Base-by-base conservation (phyloP, 2,329 filamentous ascomycete species). In the Chlorencoelia australis region DNA sequence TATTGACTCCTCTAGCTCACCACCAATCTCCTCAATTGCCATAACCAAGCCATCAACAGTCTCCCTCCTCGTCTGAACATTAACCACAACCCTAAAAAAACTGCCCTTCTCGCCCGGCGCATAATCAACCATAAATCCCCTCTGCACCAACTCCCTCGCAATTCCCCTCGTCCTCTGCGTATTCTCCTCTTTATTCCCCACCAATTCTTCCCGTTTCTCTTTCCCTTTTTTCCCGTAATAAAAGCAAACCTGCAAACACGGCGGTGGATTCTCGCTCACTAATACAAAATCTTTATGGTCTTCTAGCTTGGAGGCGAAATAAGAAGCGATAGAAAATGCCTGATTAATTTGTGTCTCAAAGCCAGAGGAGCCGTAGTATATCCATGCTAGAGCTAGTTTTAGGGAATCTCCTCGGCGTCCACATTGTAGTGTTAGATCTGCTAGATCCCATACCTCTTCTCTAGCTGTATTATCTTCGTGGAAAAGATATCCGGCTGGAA, bases 191-290 rank as follows among this genome's bases (percentile, higher is more conserved):
- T 48, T 59, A 42, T 47, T 61, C 39, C 40, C 48, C 2, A 59
- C 53, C 37, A 82, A 45, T 39, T 59, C 50, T 2, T 77, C 73
- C 1, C 65, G 65, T 0, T 74, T 74, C 0, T 27, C 25, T n/a
- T 27, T 13, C 7, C 25, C 25, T n/a, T n/a, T 27, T 5, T n/a
- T 14, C 11, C n/a, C 25, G n/a, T 83, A 87, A 58, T 94, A 94
- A 59, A 96, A 96, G 65, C 89, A 95, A 15, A 96, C 82, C 62
- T 96, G 91, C 56, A 94, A 64, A 61, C 89, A 96, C 1, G 85
- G 84, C 30, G 88, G 79, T 17, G 86, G 83, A 50, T 82, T 79
- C 38, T 74, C 68, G 8, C 77, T 83, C 3, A 94, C 73, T 11
- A 94, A 66, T 13, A 73, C 63, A 49, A 96, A 82, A 48, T 83